These are phyloP conservation scores for Xylaria sp. DNA, from an alignment of 2,329 filamentous ascomycete species.

Conservation along the genomic window DNA sequence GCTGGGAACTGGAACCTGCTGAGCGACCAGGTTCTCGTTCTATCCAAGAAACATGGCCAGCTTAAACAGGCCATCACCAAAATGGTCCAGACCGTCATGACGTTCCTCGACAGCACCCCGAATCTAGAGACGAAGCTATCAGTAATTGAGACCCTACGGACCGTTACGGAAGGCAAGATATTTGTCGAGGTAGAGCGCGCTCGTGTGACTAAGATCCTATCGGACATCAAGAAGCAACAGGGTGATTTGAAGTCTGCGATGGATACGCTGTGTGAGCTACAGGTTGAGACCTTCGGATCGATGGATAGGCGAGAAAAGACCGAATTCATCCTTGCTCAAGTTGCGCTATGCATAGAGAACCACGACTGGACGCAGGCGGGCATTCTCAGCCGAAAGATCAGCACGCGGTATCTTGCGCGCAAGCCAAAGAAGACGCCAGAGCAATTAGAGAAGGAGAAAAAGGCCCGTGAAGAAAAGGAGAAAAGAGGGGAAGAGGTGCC, in stretches of 20 bases:
- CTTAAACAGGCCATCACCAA: slow-evolving; percentile 98
- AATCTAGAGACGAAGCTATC: slow-evolving; percentile 88
- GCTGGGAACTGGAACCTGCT: slow-evolving; percentile 91
- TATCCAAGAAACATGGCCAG: slow-evolving; percentile 99
- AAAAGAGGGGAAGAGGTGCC: slow-evolving; percentile 82
- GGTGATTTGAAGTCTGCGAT: slow-evolving; percentile 90
- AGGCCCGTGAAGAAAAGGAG: slow-evolving; percentile 87
- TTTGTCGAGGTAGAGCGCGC: slow-evolving; percentile 99
- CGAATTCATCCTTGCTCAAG: slow-evolving; percentile 96
- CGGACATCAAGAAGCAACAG: slow-evolving; percentile 96
- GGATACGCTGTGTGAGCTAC: slow-evolving; percentile 94
- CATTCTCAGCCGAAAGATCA: slow-evolving; percentile 96
- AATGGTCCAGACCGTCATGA: slow-evolving; percentile 98
- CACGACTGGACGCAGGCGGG: slow-evolving; percentile 96
- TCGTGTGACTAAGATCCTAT: slow-evolving; percentile 92
- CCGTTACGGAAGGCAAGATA: slow-evolving; percentile 99
- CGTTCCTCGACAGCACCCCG: slow-evolving; percentile 87
- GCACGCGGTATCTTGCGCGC: slow-evolving; percentile 88
- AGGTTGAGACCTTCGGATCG: slow-evolving; percentile 98
- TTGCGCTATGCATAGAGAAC: slow-evolving; percentile 92
- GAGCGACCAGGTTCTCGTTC: slow-evolving; percentile 93
- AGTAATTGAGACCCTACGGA: slow-evolving; percentile 93
- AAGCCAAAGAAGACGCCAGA: slow-evolving; percentile 91
- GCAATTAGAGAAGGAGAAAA: slow-evolving; percentile 89
- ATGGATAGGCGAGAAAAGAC: slow-evolving; percentile 98